phyloP scores from a whole-genome alignment of 225 moss, liverwort and hornwort species.

The Anthoceros angustus region DNA sequence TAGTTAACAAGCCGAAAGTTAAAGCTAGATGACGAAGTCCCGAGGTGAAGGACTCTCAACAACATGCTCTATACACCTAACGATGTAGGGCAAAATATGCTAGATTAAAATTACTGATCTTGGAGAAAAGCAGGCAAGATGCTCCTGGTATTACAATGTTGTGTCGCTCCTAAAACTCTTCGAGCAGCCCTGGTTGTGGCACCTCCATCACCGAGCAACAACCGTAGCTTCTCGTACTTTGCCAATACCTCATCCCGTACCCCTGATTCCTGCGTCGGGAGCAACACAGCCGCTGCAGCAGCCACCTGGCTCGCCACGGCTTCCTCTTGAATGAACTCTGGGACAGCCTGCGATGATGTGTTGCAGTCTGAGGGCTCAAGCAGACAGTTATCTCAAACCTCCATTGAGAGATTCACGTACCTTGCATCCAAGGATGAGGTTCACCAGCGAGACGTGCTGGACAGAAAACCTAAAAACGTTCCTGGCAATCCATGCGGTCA shows the following conservation, averaged over 20 bases:
- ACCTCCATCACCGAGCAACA: conserved; percentile 47
- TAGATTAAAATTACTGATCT: no score
- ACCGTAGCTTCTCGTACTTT: conserved; percentile 27
- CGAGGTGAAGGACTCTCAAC: no score
- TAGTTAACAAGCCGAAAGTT: no score
- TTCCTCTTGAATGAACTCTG: conserved; percentile 70
- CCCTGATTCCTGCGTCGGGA: conserved; percentile 19
- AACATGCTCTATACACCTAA: no score
- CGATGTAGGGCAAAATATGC: no score
- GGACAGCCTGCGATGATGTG: conserved; percentile 39
- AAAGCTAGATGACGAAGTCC: no score
- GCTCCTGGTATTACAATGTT: no score
- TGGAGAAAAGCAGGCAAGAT: no score
- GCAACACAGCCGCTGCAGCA: conserved; percentile 40
- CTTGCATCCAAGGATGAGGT: conserved; percentile 53
- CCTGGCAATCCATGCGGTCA: conserved; percentile 61
- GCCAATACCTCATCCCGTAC: conserved; percentile 21
- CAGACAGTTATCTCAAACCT: not conserved
- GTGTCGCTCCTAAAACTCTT: conserved; percentile 13
- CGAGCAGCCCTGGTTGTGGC: conserved; percentile 36
- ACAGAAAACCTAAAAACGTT: conserved; percentile 47
- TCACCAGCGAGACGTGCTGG: conserved; percentile 61
- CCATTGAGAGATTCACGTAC: conserved; percentile 12
- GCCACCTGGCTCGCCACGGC: conserved; percentile 43
- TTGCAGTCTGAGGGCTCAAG: not conserved